A percentile compares a stretch with the other conserved stretches of the same genome.
phyloP scores from a whole-genome alignment of 2,329 filamentous ascomycete genomes.

The Nothophaeocryptopus gaeumannii region DNA sequence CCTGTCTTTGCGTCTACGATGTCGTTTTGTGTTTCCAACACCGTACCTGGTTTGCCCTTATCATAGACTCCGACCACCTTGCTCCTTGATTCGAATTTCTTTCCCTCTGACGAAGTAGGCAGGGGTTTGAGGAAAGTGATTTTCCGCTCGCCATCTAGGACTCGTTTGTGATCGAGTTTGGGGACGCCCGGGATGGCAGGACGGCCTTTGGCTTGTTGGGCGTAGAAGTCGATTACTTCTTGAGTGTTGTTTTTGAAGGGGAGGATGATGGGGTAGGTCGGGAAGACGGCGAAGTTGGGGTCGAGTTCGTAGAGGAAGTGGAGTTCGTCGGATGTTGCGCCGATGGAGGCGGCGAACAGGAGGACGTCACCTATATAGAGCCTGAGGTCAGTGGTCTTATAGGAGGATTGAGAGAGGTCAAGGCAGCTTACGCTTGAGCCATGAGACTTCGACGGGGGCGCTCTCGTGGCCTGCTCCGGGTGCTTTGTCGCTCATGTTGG shows the following conservation, averaged over 20 bases:
- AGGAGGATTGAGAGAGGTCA: neutral
- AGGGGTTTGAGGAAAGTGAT: conserved; percentile 69
- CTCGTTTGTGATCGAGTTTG: conserved; percentile 68
- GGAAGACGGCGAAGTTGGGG: conserved; percentile 81
- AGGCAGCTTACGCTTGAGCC: conserved; percentile 51
- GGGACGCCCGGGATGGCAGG: conserved; percentile 70
- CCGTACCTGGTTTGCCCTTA: conserved; percentile 73
- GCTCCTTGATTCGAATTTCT: conserved; percentile 70
- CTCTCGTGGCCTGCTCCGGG: conserved; percentile 74
- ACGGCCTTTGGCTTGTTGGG: conserved; percentile 48
- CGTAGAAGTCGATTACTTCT: conserved; percentile 73
- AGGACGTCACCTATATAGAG: conserved; percentile 71
- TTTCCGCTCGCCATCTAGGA: conserved; percentile 80
- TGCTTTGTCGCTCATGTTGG: conserved; percentile 20
- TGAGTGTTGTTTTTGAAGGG: conserved; percentile 74
- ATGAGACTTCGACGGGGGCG: conserved; percentile 70
- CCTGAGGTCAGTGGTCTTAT: conserved; percentile 50
- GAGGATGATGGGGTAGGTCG: conserved; percentile 80
- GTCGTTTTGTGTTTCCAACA: conserved; percentile 74
- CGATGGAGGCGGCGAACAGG: conserved; percentile 88
- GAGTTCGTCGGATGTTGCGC: conserved; percentile 78
- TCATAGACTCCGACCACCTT: conserved; percentile 85
- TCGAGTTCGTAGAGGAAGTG: conserved; percentile 92
- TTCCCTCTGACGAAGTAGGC: conserved; percentile 67
- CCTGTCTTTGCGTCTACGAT: conserved; percentile 68